Conservation (phyloP, 2,329 filamentous ascomycete species). For the Cytospora schulzeri region DNA sequence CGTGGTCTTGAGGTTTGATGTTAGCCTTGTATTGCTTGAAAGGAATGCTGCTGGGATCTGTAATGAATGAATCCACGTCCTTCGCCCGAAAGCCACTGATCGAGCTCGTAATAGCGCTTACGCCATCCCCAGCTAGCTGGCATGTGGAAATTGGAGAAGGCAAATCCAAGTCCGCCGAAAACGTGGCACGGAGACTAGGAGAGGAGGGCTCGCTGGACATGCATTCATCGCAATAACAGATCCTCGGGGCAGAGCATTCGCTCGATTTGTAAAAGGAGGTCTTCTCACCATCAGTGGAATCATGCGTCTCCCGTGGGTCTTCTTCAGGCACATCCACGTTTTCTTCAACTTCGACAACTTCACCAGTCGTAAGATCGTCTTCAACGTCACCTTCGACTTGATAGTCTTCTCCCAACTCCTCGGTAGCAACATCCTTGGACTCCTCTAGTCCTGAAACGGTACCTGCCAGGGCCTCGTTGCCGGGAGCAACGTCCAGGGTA, state of each 20-base stretch:
- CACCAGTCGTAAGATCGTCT: background rate
- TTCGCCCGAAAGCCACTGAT: background rate
- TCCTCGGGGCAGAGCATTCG: conserved; percentile 5
- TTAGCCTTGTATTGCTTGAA: conserved; percentile 15
- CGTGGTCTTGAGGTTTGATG: conserved; percentile 12
- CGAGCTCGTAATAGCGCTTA: background rate
- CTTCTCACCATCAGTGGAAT: conserved; percentile 24
- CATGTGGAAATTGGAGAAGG: background rate
- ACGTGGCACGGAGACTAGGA: background rate
- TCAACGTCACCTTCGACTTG: background rate
- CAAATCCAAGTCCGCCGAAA: background rate
- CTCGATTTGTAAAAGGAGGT: conserved; percentile 4
- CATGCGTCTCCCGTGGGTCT: conserved; percentile 10
- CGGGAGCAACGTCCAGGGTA: background rate
- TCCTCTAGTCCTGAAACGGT: background rate
- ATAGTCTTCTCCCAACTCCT: background rate
- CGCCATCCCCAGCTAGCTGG: background rate
- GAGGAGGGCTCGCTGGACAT: conserved; percentile 2
- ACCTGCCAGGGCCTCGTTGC: background rate
- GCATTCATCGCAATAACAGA: conserved; percentile 21
- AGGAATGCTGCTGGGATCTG: background rate
- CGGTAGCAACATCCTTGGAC: conserved; percentile 1
- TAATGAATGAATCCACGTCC: background rate
- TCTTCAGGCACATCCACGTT: conserved; percentile 8
- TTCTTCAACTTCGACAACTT: background rate